These are phyloP conservation scores for Podosphaera aphanis DNA, from an alignment of 2,329 filamentous ascomycete species.

Conservation along the genomic window DNA sequence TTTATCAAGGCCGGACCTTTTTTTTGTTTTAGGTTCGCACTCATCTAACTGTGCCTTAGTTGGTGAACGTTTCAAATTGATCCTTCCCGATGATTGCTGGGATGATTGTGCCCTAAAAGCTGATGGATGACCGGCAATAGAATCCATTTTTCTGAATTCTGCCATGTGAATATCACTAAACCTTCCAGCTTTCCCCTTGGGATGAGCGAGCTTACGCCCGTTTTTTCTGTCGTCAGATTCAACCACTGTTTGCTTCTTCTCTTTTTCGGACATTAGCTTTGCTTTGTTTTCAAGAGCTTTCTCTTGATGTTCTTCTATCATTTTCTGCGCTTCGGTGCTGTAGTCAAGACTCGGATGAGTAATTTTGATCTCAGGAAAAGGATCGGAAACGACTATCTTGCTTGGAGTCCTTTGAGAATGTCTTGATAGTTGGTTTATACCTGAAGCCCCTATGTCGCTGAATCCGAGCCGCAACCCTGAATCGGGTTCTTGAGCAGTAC, in stretches of 20 bases:
- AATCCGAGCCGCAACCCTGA: constrained; percentile 69
- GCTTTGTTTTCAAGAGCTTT: constrained; percentile 50
- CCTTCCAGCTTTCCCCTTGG: constrained; percentile 54
- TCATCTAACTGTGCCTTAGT: constrained; percentile 28
- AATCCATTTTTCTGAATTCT: constrained; percentile 94
- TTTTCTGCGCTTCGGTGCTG: constrained; percentile 33
- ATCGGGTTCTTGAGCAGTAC: constrained; percentile 51
- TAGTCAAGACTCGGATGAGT: constrained; percentile 30
- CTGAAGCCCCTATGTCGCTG: constrained; percentile 32
- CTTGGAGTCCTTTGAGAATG: constrained; percentile 37
- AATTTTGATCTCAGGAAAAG: constrained; percentile 43
- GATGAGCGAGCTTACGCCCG: constrained; percentile 51
- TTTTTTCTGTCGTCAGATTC: constrained; percentile 19
- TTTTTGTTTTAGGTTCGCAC: constrained; percentile 28
- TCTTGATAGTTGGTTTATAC: constrained; percentile 19
- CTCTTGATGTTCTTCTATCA: constrained; percentile 45
- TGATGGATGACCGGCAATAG: constrained; percentile 69
- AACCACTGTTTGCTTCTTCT: constrained; percentile 25
- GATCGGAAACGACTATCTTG: constrained; percentile 28
- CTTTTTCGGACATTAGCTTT: constrained; percentile 37
- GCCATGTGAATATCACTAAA: constrained; percentile 72
- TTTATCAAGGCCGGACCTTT: constrained; percentile 21
- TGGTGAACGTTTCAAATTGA: constrained; percentile 25
- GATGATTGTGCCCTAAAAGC: constrained; percentile 40
- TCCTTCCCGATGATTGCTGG: constrained; percentile 26